phyloP scores from a whole-genome alignment of 2,329 filamentous ascomycete species.

The Zymoseptoria tritici region DNA sequence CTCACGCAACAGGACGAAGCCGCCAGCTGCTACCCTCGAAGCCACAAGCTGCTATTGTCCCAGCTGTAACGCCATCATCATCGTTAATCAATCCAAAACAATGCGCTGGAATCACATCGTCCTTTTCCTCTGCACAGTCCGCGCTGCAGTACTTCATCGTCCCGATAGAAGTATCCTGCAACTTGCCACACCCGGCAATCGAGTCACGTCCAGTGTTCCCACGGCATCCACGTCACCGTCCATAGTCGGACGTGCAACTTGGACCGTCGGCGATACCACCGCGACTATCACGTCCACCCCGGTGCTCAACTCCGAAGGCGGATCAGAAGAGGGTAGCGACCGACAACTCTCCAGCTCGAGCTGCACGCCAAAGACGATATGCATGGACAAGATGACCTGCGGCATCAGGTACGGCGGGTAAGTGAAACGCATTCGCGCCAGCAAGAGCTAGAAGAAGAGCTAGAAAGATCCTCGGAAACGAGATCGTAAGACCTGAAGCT shows the following conservation, averaged over 20 bases:
- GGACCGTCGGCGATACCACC: background rate
- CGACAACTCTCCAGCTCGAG: background rate
- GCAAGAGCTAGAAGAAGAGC: background rate
- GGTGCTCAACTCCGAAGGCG: background rate
- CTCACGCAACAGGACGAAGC: too few species aligned
- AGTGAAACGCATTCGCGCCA: constrained; percentile 1
- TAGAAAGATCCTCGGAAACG: background rate
- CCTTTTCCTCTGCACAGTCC: background rate
- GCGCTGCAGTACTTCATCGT: background rate
- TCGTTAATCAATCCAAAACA: background rate
- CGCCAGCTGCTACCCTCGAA: too few species aligned
- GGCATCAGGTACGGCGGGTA: constrained; percentile 16
- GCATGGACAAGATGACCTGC: constrained; percentile 14
- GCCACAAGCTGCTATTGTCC: background rate
- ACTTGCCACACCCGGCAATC: background rate
- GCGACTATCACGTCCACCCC: background rate
- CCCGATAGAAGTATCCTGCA: background rate
- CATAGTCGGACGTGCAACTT: background rate
- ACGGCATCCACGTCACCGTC: background rate
- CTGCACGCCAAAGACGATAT: constrained; percentile 9
- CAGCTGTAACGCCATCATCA: background rate
- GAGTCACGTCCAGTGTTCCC: background rate
- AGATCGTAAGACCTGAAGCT: background rate
- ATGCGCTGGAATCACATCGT: background rate
- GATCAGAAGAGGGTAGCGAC: background rate